Percentiles rank a stretch among this genome's conserved stretches.
Evolutionary conservation across 345 rosid species (phyloP).

Genomic region (Turritis glabra): DNA sequence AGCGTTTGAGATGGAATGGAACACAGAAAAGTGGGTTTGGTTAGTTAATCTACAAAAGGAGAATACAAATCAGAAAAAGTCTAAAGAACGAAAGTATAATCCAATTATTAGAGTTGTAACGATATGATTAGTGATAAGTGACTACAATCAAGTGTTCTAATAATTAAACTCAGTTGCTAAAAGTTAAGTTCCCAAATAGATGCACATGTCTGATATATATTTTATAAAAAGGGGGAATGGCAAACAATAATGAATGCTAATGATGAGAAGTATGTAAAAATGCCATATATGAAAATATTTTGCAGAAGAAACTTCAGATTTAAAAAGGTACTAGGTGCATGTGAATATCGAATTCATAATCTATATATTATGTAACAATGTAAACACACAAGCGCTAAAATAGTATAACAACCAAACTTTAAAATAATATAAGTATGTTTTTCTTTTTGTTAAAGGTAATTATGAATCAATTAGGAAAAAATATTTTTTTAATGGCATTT

Average conservation of each 20-base stretch:
- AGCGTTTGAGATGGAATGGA: slow-evolving; percentile 26
- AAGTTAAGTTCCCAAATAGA: slow-evolving; percentile 28
- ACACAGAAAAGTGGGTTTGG: slow-evolving; percentile 32
- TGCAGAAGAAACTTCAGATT: neutral
- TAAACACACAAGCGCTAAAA: neutral
- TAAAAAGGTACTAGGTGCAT: neutral
- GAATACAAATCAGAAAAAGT: slow-evolving; percentile 36
- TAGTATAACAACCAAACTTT: neutral
- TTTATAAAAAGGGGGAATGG: slow-evolving; percentile 1
- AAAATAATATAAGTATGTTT: no score
- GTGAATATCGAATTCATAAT: slow-evolving; percentile 1
- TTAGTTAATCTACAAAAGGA: slow-evolving; percentile 32
- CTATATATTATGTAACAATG: neutral
- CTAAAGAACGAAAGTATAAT: slow-evolving; percentile 20
- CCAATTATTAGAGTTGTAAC: slow-evolving; percentile 32
- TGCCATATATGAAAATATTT: slow-evolving; percentile 20
- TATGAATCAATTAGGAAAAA: no score
- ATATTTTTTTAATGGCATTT: no score
- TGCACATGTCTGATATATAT: slow-evolving; percentile 35
- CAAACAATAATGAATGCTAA: slow-evolving; percentile 5
- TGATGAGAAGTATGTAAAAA: slow-evolving; percentile 1
- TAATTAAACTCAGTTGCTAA: slow-evolving; percentile 37
- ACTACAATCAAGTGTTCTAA: slow-evolving; percentile 36
- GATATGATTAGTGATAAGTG: slow-evolving; percentile 36
- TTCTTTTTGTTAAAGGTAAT: no score